Conservation (phyloP, 805 yeast genomes). For the Sugiyamaella marilandica region DNA sequence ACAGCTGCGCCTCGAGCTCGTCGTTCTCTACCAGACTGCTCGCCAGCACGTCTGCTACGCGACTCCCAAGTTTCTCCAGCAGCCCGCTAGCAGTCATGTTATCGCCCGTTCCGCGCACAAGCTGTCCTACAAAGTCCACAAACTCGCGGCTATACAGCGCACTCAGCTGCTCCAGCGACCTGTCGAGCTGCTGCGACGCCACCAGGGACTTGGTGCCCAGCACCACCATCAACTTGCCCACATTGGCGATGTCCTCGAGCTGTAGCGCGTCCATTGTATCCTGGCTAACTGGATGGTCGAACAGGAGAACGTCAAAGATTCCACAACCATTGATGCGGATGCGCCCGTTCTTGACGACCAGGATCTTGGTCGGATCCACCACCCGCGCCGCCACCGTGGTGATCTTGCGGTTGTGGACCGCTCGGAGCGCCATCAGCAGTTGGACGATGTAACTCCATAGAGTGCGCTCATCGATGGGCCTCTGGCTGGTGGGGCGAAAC, state of each 20-base stretch:
- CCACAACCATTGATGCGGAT: slow-evolving; percentile 70
- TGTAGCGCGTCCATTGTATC: slow-evolving; percentile 35
- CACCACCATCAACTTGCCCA: slow-evolving; percentile 59
- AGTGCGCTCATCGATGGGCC: slow-evolving; percentile 55
- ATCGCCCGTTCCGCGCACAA: neutral
- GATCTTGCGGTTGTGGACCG: slow-evolving; percentile 54
- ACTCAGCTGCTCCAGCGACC: slow-evolving; percentile 23
- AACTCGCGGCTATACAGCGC: slow-evolving; percentile 23
- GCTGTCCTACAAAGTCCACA: slow-evolving; percentile 22
- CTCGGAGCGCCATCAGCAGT: slow-evolving; percentile 60
- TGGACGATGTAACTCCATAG: slow-evolving; percentile 79
- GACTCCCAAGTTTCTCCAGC: slow-evolving; percentile 19
- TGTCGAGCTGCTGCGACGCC: slow-evolving; percentile 12
- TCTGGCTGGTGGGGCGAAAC: slow-evolving; percentile 25
- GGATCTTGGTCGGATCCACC: slow-evolving; percentile 60
- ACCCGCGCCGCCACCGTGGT: slow-evolving; percentile 51
- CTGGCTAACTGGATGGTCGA: slow-evolving; percentile 18
- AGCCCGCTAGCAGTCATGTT: slow-evolving; percentile 10
- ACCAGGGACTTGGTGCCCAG: slow-evolving; percentile 37
- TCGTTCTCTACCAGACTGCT: slow-evolving; percentile 22
- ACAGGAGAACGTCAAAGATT: slow-evolving; percentile 58
- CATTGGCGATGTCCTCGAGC: slow-evolving; percentile 48
- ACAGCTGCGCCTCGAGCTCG: slow-evolving; percentile 37
- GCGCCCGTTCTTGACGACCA: slow-evolving; percentile 67
- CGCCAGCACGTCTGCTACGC: slow-evolving; percentile 20